phyloP scores from a whole-genome alignment of 495 filamentous ascomycete species.

The Peziza echinospora region DNA sequence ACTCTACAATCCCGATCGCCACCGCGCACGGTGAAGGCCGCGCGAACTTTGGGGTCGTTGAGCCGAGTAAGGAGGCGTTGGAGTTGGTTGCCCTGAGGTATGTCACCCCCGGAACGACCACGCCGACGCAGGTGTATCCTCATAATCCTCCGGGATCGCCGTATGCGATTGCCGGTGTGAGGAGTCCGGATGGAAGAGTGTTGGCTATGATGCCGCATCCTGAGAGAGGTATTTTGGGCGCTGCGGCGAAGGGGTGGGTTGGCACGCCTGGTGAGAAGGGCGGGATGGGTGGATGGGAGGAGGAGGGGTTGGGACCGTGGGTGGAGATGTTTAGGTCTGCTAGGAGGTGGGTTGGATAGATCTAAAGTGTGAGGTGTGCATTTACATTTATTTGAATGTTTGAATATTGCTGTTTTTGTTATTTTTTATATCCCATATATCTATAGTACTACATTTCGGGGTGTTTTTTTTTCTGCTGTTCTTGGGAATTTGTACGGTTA shows the following conservation, averaged over 20 bases:
- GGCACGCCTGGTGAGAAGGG: slow-evolving; percentile 36
- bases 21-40: slow-evolving; percentile 87
- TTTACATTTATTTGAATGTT: background rate
- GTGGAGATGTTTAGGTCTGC: slow-evolving; percentile 57
- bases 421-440: background rate
- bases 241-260: too few species aligned
- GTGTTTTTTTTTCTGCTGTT: background rate
- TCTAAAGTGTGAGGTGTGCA: too few species aligned
- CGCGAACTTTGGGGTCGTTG: slow-evolving; percentile 50
- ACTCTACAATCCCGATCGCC: slow-evolving; percentile 61
- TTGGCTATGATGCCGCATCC: slow-evolving; percentile 94
- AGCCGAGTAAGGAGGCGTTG: slow-evolving; percentile 28
- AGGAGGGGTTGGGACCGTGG: slow-evolving; percentile 79
- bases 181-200: slow-evolving; percentile 61
- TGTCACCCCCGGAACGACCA: slow-evolving; percentile 47
- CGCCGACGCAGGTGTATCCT: slow-evolving; percentile 64
- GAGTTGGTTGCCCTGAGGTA: slow-evolving; percentile 53
- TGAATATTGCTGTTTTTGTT: background rate
- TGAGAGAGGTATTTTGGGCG: slow-evolving; percentile 68
- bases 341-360: slow-evolving; percentile 62
- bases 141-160: slow-evolving; percentile 88
- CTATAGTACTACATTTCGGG: background rate
- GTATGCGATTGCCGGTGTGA: slow-evolving; percentile 63
- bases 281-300: slow-evolving; percentile 39
- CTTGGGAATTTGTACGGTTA: background rate